A percentile compares a stretch with the other conserved stretches of the same genome.
These are phyloP conservation scores for Candida jianshihensis DNA, from an alignment of 805 yeast species.

Conservation along the genomic window DNA sequence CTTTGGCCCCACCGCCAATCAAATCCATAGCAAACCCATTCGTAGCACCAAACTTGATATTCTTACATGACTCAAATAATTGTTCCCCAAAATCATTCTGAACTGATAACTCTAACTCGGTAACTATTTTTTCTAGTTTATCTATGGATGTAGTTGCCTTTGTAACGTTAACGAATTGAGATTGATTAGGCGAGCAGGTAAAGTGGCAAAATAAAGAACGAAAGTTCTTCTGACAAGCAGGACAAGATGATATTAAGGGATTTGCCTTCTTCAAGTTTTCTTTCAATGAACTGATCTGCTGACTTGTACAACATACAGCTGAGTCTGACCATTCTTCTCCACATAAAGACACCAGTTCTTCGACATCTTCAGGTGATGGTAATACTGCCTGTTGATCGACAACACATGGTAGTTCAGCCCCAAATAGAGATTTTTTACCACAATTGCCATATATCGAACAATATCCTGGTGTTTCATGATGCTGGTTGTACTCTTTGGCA, in stretches of 20 bases:
- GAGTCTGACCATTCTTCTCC: conserved; percentile 57
- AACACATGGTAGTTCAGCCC: conserved; percentile 75
- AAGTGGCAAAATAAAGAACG: conserved; percentile 78
- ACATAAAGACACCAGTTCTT: conserved; percentile 52
- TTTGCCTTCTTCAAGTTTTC: conserved; percentile 67
- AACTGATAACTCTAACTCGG: conserved; percentile 61
- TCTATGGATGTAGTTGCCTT: conserved; percentile 40
- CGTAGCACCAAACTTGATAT: conserved; percentile 87
- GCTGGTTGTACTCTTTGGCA: neutral
- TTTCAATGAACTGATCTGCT: conserved; percentile 51
- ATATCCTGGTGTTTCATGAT: conserved; percentile 4
- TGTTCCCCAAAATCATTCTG: conserved; percentile 48
- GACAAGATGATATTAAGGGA: conserved; percentile 79
- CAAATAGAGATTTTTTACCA: conserved; percentile 77
- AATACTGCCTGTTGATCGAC: conserved; percentile 47
- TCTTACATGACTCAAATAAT: conserved; percentile 80
- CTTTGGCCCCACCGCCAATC: conserved; percentile 93
- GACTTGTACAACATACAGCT: conserved; percentile 62
- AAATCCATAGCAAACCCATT: conserved; percentile 96
- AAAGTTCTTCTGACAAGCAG: conserved; percentile 87
- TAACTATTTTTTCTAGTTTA: conserved; percentile 49
- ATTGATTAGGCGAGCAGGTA: conserved; percentile 84
- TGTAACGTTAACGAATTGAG: conserved; percentile 64
- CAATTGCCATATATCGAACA: conserved; percentile 43
- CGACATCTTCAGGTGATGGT: conserved; percentile 29